Evolutionary conservation across 768 basidiomycete genomes (phyloP), one percentile per base, ranked within the genome.

Genomic region (Suillus clintonianus): DNA sequence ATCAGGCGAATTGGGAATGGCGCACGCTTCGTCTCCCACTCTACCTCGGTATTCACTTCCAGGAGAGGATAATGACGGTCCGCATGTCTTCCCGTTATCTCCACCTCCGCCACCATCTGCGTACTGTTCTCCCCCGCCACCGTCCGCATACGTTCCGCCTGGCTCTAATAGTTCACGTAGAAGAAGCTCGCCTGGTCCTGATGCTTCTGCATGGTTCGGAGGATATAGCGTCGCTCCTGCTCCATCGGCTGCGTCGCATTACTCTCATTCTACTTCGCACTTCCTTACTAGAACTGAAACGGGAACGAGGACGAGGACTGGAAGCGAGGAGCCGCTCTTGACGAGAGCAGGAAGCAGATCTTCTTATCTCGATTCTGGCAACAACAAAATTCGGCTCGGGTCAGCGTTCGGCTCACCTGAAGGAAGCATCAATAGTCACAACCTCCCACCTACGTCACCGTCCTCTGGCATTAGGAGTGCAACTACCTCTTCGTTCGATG

Each of bases 351-450:
- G 56, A 14, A 70, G 67, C 19, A 51, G 32, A 0, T 55, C 39
- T 24, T 36, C 56, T 22, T 55, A 56, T 24, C 22, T 47, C 24
- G 48, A 27, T 24, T 69, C 64, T 53, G 59, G 65, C n/a, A 67
- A 62, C n/a, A 67, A 62, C 53, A 62, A 22, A 24, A 41, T 55
- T 2, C 62, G 67, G 14, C 63, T 77, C 22, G 75, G 74, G 19
- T 75, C 74, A 45, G 75, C 74, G 14, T 75, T 77, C 42, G 69
- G 75, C 24, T 75, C 75, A 13, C 63, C 70, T 5, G 61, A 63
- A 22, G 51, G 59, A 22, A 75, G 75, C 17, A 48, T 65, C 56
- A 56, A 65, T 41, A 66, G 70, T 30, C 71, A 70, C 19, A 66
- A 67, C 37, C 55, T 56, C 39, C 5, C 56, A 11, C 56, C 54